phyloP scores from a whole-genome alignment of 2,329 filamentous ascomycete genomes.

The Botrytis squamosa region DNA sequence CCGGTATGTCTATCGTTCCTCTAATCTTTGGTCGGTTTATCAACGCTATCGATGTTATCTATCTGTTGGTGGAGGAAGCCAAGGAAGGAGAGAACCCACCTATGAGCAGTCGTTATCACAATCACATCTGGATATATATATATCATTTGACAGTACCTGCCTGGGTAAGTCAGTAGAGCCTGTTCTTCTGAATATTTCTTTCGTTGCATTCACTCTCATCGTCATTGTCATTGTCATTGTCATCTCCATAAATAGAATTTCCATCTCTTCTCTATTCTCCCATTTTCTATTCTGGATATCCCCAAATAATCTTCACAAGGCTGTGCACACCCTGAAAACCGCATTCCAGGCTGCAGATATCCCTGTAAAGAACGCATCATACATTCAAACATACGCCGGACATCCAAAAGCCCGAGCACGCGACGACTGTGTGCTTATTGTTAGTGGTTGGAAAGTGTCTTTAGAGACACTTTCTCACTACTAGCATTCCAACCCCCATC shows the following conservation, averaged over 20 bases:
- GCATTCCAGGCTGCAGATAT: conserved; percentile 19
- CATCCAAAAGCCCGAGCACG: conserved; percentile 8
- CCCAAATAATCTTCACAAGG: not conserved
- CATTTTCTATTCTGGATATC: not conserved
- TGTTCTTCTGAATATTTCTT: not conserved
- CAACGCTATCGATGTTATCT: not conserved
- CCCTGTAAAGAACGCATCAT: conserved; percentile 18
- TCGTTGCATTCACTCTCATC: not conserved
- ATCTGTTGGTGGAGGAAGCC: not conserved
- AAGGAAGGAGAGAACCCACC: not conserved
- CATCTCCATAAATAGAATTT: not conserved
- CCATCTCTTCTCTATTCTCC: not conserved
- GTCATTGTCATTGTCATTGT: not conserved
- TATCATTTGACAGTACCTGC: not conserved
- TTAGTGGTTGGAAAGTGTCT: conserved; percentile 41
- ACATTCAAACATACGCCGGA: not conserved
- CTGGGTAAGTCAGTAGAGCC: not conserved
- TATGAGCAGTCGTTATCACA: conserved; percentile 2
- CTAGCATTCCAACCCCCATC: conserved; percentile 33
- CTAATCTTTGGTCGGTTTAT: not conserved
- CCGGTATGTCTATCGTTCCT: not conserved
- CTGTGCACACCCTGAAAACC: conserved; percentile 7
- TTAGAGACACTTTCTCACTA: conserved; percentile 42
- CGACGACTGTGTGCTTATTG: conserved; percentile 8
- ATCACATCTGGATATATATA: not conserved